Conservation (phyloP, 2,329 filamentous ascomycete genomes). For the Exophiala phaeomuriformis region DNA sequence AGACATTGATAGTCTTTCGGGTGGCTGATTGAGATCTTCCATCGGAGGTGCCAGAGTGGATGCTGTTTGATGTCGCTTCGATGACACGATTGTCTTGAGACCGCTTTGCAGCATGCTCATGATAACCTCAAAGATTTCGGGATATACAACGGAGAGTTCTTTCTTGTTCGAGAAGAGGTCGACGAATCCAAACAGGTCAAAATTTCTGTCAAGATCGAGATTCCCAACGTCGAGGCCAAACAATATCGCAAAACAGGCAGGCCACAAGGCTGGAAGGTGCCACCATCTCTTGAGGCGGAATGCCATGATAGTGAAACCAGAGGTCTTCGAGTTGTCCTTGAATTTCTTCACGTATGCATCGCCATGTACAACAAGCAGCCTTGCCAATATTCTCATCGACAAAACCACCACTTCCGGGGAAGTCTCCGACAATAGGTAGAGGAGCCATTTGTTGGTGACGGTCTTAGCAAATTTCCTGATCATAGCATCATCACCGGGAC, state of each 20-base stretch:
- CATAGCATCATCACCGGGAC: constrained; percentile 58
- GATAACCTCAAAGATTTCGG: constrained; percentile 73
- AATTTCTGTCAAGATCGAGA: constrained; percentile 63
- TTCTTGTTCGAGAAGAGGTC: constrained; percentile 57
- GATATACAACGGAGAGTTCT: constrained; percentile 60
- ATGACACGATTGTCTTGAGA: constrained; percentile 60
- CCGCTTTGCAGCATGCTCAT: constrained; percentile 82
- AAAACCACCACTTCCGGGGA: constrained; percentile 75
- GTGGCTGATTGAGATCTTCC: constrained; percentile 36
- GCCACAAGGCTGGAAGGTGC: constrained; percentile 78
- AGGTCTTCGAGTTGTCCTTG: constrained; percentile 59
- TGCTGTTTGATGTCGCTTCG: constrained; percentile 40
- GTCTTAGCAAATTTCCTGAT: constrained; percentile 87
- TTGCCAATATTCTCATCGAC: constrained; percentile 73
- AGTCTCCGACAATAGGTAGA: constrained; percentile 83
- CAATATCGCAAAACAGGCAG: constrained; percentile 77
- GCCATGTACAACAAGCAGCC: constrained; percentile 76
- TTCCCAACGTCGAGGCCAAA: constrained; percentile 75
- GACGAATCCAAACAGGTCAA: constrained; percentile 67
- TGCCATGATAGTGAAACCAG: constrained; percentile 81
- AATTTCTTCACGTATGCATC: constrained; percentile 78
- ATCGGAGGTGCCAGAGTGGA: constrained; percentile 15
- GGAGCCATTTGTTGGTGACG: constrained; percentile 93
- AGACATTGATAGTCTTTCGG: constrained; percentile 25
- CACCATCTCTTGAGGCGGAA: constrained; percentile 79